Evolutionary conservation across 352 stramenopile species (phyloP).

Genomic region (Saprolegnia diclina): DNA sequence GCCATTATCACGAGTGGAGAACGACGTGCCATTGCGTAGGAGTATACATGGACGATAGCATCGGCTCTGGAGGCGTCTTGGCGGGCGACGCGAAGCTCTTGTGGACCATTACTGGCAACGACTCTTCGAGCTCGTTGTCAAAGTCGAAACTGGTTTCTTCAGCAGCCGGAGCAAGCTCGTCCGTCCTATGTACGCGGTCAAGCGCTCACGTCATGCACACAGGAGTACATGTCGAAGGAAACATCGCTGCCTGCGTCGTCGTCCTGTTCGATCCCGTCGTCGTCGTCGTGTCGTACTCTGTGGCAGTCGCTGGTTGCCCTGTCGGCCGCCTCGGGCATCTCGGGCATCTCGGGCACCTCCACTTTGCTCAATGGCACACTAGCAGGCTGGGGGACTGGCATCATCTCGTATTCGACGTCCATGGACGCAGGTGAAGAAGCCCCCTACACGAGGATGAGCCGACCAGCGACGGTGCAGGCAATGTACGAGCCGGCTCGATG

Average conservation of each 20-base stretch:
- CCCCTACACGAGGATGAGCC: too few relatives aligned
- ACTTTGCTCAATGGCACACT: too few relatives aligned
- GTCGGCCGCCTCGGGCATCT: too few relatives aligned
- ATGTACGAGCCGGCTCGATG: too few relatives aligned
- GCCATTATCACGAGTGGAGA: too few relatives aligned
- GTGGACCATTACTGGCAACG: conserved; percentile 19
- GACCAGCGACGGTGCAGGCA: too few relatives aligned
- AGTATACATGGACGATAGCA: neutral
- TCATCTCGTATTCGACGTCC: too few relatives aligned
- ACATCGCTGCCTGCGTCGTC: conserved; percentile 29
- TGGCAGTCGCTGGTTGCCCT: too few relatives aligned
- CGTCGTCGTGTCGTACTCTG: neutral
- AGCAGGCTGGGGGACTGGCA: too few relatives aligned
- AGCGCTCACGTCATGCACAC: conserved; percentile 1
- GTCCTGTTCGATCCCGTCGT: conserved; percentile 29
- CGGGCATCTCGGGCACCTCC: too few relatives aligned
- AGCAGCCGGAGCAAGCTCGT: conserved; percentile 20
- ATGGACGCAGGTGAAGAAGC: too few relatives aligned
- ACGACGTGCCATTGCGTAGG: too few relatives aligned
- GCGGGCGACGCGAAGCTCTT: neutral
- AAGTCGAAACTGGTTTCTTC: conserved; percentile 35
- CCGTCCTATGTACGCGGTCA: conserved; percentile 34
- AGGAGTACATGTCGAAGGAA: conserved; percentile 65
- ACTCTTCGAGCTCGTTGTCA: conserved; percentile 16
- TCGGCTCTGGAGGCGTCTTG: neutral